Base-by-base conservation (phyloP, 108 stramenopile genomes). In the Nitzschia palea region DNA sequence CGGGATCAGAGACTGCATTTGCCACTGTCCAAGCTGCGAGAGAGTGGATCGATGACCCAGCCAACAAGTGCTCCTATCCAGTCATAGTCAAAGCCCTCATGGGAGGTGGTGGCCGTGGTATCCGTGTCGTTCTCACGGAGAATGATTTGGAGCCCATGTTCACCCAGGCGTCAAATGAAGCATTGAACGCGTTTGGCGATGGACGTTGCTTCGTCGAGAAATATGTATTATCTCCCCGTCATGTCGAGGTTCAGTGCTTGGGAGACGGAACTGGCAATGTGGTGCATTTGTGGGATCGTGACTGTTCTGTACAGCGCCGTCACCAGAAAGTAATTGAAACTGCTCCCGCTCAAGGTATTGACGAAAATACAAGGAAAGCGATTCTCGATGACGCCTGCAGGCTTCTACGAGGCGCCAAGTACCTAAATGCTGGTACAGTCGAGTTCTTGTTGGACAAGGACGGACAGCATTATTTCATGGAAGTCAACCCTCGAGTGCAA, bases 251-350 rank as follows among this genome's bases (percentile, higher is more conserved):
- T 17, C 98, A 98, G 68, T 88, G 94, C 34, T 65, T 98, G 47
- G 97, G 94, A 36, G 98, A 98, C 72, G 91, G 95, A 1, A 92
- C 85, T 0, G 98, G 98, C 25, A 80, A 94, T 48, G 95, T 95
- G 4, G 76, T 94, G 32, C 94, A 96, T 79, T 80, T 98, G 42
- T 96, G 85, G 79, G 96, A 97, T 79, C 89, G 98, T 22, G 98
- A 98, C 73, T 98, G 98, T 73, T 84, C 81, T 47, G 97, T 98
- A n/a, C 98, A 98, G 73, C 89, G 98, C 22, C 91, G 97, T 25
- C 98, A 98, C 80, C 98, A 98, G 79, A 98, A 98, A 82, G 94
- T 97, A 9, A 77, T 98, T 66, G 98, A 98, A 73, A 86, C 85
- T 30, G 97, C 97, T 3, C 98, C 98, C 15, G 91, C 95, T 15